These are phyloP conservation scores for Colletotrichum noveboracense DNA, from an alignment of 2,329 filamentous ascomycete genomes.

Conservation along the genomic window DNA sequence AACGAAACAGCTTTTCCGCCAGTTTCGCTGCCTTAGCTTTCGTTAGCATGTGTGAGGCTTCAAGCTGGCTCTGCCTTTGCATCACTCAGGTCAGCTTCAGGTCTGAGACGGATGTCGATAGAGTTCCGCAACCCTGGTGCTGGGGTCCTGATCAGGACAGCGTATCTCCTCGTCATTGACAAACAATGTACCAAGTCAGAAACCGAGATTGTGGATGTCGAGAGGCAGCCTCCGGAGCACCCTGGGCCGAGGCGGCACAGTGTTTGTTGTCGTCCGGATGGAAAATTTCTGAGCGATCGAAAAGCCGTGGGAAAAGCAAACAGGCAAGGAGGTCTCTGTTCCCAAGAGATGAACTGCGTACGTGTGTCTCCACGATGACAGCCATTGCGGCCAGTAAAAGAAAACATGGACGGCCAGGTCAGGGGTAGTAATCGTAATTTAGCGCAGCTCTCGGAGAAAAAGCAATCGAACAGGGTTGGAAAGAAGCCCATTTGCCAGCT, in stretches of 20 bases:
- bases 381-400: not conserved
- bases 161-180: not conserved
- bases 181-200: not conserved
- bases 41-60: not conserved
- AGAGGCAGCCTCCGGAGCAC: not conserved
- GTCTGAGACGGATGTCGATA: not conserved
- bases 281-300: not conserved
- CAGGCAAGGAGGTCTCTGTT: not conserved
- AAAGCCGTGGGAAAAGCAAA: not conserved
- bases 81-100: not conserved
- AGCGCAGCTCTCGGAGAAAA: constrained; percentile 7
- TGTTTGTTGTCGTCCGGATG: not conserved
- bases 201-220: not conserved
- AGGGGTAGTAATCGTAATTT: not conserved
- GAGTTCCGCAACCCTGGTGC: not conserved
- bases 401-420: not conserved
- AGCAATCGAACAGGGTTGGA: constrained; percentile 12
- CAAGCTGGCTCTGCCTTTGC: not conserved
- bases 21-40: not conserved
- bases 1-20: constrained; percentile 3
- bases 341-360: not conserved
- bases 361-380: not conserved
- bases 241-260: not conserved
- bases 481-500: constrained; percentile 16
- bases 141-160: not conserved